Base-by-base conservation (phyloP, 2,329 filamentous ascomycete genomes). In the Fusarium transvaalense region DNA sequence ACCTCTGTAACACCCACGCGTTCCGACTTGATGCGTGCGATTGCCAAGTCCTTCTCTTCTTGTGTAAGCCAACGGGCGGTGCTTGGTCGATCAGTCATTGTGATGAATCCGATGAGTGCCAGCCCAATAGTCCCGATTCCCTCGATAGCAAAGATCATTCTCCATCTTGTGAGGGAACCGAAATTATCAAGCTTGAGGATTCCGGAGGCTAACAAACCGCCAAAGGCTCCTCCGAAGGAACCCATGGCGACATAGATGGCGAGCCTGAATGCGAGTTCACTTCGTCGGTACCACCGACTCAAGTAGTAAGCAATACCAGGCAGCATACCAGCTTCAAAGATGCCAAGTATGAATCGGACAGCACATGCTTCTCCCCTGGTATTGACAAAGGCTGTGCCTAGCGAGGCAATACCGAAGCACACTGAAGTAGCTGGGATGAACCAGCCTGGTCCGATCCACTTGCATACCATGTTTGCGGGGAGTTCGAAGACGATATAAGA, bases 231-330 rank as follows among this genome's bases (percentile, higher is more conserved):
- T 6, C 59, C 61, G 3, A 64, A 64, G 0, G 61, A 64, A 9
- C 61, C 61, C 61, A 64, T 64, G 10, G 61, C 61, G 12, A 64
- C 59, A 4, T 64, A 64, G 31, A 64, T 64, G 6, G 61, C 37
- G 0, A 64, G 34, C 2, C 61, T 60, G 5, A 64, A 64, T 1
- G 37, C 61, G 7, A 64, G 61, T 25, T 64, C 61, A 2, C 43
- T 43, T 19, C 87, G 80, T 10, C 87, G 79, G 65, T 91, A 91
- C 87, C 88, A 90, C 38, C 87, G 78, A 0, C 82, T 85, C 25
- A 90, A 76, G 63, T 90, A 91, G 73, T 90, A 91, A 0, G 88
- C 88, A 19, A 90, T 89, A 0, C 88, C 88, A 0, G 89, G 89
- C 25, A 90, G 68, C 83, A 90, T 86, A 5, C 88, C 88, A 1